A percentile compares a stretch with the other conserved stretches of the same genome.
These are phyloP conservation scores for Furcasterigmium sp. DNA, from an alignment of 2,329 filamentous ascomycete genomes.

Conservation along the genomic window DNA sequence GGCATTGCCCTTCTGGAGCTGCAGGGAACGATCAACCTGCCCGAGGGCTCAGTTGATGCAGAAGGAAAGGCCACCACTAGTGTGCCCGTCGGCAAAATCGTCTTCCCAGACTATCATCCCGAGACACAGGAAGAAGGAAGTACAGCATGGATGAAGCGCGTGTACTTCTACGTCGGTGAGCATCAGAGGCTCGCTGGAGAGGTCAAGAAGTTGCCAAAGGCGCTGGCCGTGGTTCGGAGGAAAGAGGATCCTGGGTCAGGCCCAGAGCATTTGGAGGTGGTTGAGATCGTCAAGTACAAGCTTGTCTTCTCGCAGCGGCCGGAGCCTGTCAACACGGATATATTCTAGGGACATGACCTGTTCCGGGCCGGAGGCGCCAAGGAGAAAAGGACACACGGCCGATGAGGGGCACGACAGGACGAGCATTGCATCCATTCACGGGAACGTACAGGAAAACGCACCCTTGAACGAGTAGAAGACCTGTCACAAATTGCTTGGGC, in stretches of 20 bases:
- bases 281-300: constrained; percentile 84
- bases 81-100: constrained; percentile 63
- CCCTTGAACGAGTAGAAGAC: neutral
- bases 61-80: constrained; percentile 18
- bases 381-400: neutral
- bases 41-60: constrained; percentile 31
- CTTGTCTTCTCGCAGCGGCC: constrained; percentile 78
- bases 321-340: constrained; percentile 66
- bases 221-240: constrained; percentile 72
- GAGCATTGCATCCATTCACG: too few species aligned
- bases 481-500: neutral
- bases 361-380: neutral
- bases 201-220: constrained; percentile 76
- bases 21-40: constrained; percentile 83
- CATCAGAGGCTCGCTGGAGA: constrained; percentile 88
- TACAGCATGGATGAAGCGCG: constrained; percentile 82
- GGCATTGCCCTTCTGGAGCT: constrained; percentile 88
- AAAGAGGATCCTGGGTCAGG: constrained; percentile 39
- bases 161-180: constrained; percentile 81
- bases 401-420: too few species aligned
- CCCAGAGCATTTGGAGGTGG: constrained; percentile 64
- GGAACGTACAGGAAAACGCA: too few species aligned
- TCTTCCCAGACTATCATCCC: constrained; percentile 70
- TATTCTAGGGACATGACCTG: constrained; percentile 13
- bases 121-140: constrained; percentile 40